A percentile compares a stretch with the other conserved stretches of the same genome.
Evolutionary conservation across 345 rosid genomes (phyloP).

Genomic region (Corymbia maculata): DNA sequence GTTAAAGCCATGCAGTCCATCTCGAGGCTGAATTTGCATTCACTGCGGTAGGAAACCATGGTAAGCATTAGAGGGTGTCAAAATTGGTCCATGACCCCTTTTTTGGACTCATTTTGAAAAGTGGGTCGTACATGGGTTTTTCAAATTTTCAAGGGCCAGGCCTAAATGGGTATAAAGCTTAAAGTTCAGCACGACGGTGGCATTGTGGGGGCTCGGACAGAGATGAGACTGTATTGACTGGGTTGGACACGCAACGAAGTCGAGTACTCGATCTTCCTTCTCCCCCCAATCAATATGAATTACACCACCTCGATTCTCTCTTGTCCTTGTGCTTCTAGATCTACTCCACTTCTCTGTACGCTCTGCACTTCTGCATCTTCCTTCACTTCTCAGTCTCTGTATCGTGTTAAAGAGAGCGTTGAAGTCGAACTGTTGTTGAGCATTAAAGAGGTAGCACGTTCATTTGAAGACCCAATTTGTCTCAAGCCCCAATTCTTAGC

Average conservation of each 20-base stretch:
- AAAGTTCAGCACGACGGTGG: background rate
- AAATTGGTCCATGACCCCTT: background rate
- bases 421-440: background rate
- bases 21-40: background rate
- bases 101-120: too few species aligned
- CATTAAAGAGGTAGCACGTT: background rate
- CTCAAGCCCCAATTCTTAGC: background rate
- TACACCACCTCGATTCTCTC: background rate
- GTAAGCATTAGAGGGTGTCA: background rate
- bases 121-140: background rate
- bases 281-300: background rate
- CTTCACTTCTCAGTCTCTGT: background rate
- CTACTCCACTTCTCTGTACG: background rate
- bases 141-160: background rate
- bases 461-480: background rate
- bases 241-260: background rate
- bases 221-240: background rate
- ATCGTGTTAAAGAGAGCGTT: background rate
- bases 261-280: background rate
- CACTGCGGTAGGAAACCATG: background rate
- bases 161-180: background rate
- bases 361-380: background rate
- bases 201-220: background rate
- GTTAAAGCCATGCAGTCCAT: background rate
- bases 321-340: background rate